Conservation (phyloP, 208 protist genomes). For the Crithidia expoeki region DNA sequence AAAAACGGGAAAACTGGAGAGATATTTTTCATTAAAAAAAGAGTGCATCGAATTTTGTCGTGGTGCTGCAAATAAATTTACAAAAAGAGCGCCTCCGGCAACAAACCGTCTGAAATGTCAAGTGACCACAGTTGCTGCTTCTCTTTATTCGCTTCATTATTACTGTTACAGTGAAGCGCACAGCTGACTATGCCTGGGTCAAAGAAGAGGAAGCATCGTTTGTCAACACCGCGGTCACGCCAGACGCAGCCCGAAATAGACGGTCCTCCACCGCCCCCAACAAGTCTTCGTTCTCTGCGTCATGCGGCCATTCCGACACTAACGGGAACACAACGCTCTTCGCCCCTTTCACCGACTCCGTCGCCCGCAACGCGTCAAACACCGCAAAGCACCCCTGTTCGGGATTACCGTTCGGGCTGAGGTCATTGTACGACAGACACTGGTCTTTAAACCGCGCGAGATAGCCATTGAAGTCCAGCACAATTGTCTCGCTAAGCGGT, state of each 20-base stretch:
- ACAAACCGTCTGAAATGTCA: background rate
- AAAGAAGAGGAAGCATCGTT: conserved; percentile 19
- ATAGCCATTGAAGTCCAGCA: conserved; percentile 80
- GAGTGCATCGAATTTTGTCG: too few species aligned
- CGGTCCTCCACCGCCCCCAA: conserved; percentile 87
- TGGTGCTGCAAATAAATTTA: background rate
- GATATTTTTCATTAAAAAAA: too few species aligned
- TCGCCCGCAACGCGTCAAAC: conserved; percentile 87
- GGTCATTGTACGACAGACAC: conserved; percentile 71
- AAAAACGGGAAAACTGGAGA: too few species aligned
- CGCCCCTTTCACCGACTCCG: conserved; percentile 68
- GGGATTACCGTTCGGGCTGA: conserved; percentile 58
- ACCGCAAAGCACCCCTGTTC: conserved; percentile 76
- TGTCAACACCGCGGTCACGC: conserved; percentile 52
- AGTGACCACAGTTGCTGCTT: background rate
- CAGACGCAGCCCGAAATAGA: conserved; percentile 90
- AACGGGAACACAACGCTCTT: conserved; percentile 81
- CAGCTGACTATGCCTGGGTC: background rate
- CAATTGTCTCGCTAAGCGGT: conserved; percentile 43
- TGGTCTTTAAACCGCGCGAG: conserved; percentile 35
- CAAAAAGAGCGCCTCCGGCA: background rate
- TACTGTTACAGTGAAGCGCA: background rate
- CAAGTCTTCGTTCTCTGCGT: conserved; percentile 51
- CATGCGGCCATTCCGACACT: conserved; percentile 77
- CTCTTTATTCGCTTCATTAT: background rate